phyloP scores from a whole-genome alignment of 345 rosid genomes.

The Geranium rotundifolium region DNA sequence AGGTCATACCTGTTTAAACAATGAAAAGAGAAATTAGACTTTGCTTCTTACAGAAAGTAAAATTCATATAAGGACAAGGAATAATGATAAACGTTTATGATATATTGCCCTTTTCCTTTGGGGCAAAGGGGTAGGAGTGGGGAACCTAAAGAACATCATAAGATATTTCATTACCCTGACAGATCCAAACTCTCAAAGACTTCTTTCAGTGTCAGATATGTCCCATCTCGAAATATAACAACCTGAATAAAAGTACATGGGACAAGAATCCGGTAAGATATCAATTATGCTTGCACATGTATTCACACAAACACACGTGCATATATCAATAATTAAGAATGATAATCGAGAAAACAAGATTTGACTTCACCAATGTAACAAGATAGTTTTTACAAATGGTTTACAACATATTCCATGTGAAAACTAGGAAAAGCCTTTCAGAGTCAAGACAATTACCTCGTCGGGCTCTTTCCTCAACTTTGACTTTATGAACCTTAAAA shows the following conservation, averaged over 20 bases:
- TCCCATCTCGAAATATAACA: slow-evolving; percentile 97
- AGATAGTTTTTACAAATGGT: neutral
- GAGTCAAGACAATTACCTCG: slow-evolving; percentile 45
- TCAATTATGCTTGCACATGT: neutral
- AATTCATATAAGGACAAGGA: neutral
- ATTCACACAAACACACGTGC: too few relatives aligned
- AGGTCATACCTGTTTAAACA: slow-evolving; percentile 62
- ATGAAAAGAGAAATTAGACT: slow-evolving; percentile 4
- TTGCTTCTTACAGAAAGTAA: too few relatives aligned
- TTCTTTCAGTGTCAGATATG: slow-evolving; percentile 88
- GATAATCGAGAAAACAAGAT: neutral
- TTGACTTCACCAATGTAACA: neutral
- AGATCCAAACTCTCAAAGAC: slow-evolving; percentile 95
- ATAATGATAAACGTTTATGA: neutral
- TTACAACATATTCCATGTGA: neutral
- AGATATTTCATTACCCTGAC: slow-evolving; percentile 49
- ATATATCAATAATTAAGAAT: too few relatives aligned
- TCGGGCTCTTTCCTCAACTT: slow-evolving; percentile 94
- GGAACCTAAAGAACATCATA: neutral
- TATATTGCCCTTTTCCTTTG: too few relatives aligned
- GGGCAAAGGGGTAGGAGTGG: neutral
- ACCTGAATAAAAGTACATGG: slow-evolving; percentile 42
- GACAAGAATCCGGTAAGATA: neutral
- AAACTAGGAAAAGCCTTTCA: neutral
- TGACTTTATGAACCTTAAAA: slow-evolving; percentile 93